phyloP scores from a whole-genome alignment of 2,329 filamentous ascomycete genomes.

The Chrysosporium keratinophilum region DNA sequence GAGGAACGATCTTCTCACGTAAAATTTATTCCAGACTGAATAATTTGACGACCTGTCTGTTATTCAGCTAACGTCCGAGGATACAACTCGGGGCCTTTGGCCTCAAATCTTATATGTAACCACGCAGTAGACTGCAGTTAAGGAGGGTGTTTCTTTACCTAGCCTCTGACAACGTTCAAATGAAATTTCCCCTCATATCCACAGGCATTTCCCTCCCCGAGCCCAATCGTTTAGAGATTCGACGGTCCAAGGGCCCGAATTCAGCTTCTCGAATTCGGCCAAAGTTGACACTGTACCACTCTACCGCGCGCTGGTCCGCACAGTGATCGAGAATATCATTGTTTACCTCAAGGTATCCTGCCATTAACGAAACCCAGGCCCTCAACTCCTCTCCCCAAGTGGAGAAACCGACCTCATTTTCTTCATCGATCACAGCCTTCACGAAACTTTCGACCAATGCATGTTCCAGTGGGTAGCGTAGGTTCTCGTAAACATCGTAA shows the following conservation, averaged over 20 bases:
- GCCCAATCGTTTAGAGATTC: slow-evolving; percentile 21
- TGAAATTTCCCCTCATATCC: slow-evolving; percentile 21
- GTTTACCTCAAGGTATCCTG: slow-evolving; percentile 22
- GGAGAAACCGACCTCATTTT: slow-evolving; percentile 15
- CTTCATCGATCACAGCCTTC: slow-evolving; percentile 22
- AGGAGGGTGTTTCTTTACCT: too few relatives aligned
- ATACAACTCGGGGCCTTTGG: too few relatives aligned
- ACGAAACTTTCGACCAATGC: slow-evolving; percentile 22
- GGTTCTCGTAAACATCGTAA: slow-evolving; percentile 16
- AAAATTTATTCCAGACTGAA: too few relatives aligned
- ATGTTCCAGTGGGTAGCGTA: slow-evolving; percentile 17
- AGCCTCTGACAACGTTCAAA: too few relatives aligned
- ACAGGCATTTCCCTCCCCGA: slow-evolving; percentile 21
- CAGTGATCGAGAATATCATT: slow-evolving; percentile 23
- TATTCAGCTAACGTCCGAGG: too few relatives aligned
- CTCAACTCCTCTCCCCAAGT: slow-evolving; percentile 19
- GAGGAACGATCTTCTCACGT: too few relatives aligned
- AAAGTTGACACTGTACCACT: slow-evolving; percentile 25
- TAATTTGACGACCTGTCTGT: too few relatives aligned
- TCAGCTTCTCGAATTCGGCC: slow-evolving; percentile 20
- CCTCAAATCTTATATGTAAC: too few relatives aligned
- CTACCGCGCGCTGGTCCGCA: slow-evolving; percentile 20
- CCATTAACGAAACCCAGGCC: slow-evolving; percentile 22
- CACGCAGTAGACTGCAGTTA: too few relatives aligned
- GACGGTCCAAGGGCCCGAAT: slow-evolving; percentile 18